These are phyloP conservation scores for Somion occarium DNA, from an alignment of 1,284 basidiomycete species.

Conservation along the genomic window DNA sequence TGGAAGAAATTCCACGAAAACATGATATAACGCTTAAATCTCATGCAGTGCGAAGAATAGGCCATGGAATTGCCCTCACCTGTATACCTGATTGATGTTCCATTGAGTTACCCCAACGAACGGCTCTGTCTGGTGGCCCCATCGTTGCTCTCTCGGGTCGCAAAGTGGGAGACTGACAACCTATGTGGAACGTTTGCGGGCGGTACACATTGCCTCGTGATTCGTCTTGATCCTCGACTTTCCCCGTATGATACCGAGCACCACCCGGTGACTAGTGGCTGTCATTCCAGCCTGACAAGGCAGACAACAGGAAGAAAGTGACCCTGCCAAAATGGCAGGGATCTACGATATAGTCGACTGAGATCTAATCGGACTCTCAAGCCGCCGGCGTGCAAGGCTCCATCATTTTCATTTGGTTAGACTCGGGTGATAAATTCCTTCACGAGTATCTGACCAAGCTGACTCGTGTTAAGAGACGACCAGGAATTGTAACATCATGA, in stretches of 20 bases:
- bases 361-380: constrained; percentile 13
- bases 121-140: neutral
- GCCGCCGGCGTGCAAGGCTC: constrained; percentile 11
- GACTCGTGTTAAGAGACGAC: neutral
- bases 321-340: neutral
- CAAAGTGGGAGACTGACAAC: neutral
- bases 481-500: neutral
- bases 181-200: constrained; percentile 9
- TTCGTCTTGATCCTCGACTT: constrained; percentile 13
- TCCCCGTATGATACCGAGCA: constrained; percentile 17
- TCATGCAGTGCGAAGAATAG: neutral
- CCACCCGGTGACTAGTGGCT: constrained; percentile 1
- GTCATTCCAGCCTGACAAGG: neutral
- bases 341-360: constrained; percentile 11
- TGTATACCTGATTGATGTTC: neutral
- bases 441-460: neutral
- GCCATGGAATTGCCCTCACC: neutral
- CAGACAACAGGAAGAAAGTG: neutral
- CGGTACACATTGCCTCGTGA: constrained; percentile 21
- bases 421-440: neutral
- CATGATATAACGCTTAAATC: neutral
- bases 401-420: neutral
- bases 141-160: neutral
- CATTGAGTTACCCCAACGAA: neutral
- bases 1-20: constrained; percentile 3